phyloP scores from a whole-genome alignment of 176 grass and related monocot genomes.

The Hsuehochloa calcarea region DNA sequence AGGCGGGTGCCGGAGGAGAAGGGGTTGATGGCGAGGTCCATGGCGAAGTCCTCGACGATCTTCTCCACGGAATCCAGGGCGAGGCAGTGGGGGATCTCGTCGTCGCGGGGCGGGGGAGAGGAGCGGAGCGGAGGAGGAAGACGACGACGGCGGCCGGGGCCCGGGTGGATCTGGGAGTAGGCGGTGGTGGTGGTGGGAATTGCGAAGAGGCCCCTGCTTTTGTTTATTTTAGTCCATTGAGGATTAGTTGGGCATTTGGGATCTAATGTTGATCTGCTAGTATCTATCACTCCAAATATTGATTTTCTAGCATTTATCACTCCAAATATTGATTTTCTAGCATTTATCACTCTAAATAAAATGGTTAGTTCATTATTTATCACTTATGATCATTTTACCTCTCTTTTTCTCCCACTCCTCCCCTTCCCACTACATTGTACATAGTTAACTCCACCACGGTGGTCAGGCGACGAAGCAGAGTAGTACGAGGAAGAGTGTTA shows the following conservation, averaged over 20 bases:
- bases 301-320: too few relatives aligned
- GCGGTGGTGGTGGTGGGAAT: slow-evolving; percentile 34
- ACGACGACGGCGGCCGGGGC: slow-evolving; percentile 31
- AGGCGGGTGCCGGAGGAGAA: slow-evolving; percentile 96
- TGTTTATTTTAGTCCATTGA: slow-evolving; percentile 23
- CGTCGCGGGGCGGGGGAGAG: neutral
- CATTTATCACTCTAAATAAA: too few relatives aligned
- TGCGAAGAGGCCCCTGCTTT: slow-evolving; percentile 50
- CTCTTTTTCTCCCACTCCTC: too few relatives aligned
- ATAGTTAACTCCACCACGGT: too few relatives aligned
- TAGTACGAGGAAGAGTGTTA: accelerated
- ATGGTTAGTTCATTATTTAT: too few relatives aligned
- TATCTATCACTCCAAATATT: too few relatives aligned
- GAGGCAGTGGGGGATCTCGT: slow-evolving; percentile 17
- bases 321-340: too few relatives aligned
- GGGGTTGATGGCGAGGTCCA: slow-evolving; percentile 88
- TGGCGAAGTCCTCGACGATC: slow-evolving; percentile 50
- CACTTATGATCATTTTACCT: too few relatives aligned
- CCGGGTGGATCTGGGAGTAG: slow-evolving; percentile 56
- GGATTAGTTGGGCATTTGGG: slow-evolving; percentile 23
- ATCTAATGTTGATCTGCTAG: too few relatives aligned
- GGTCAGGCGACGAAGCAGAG: too few relatives aligned
- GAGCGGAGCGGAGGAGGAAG: slow-evolving; percentile 5
- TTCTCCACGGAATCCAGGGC: slow-evolving; percentile 37
- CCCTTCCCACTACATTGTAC: too few relatives aligned